Evolutionary conservation across 2,329 filamentous ascomycete species (phyloP), one percentile per base, ranked within the genome.

Genomic region (Pleoardoris graminearum): DNA sequence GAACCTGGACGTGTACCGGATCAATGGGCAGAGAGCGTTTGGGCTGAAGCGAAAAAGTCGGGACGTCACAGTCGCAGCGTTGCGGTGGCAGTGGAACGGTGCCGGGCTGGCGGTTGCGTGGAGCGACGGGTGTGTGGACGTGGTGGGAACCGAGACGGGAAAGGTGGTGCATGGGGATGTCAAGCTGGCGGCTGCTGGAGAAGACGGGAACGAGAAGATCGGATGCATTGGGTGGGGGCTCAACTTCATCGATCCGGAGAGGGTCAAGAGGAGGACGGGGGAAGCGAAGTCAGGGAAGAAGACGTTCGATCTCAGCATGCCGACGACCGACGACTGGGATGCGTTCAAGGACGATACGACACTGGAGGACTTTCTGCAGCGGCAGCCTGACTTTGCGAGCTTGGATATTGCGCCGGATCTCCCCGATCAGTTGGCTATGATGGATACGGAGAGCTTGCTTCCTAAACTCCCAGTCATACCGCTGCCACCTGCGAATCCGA

Each of bases 101-200:
- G 87, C 90, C 57, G 85, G 90, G 36, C 81, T 97, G 49, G 91
- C 91, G 12, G 84, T 94, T 12, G 90, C 86, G 39, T 96, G 90
- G 85, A 90, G 84, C 61, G 90, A 96, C 76, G 89, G 89, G 23
- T 83, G 83, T 6, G 84, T 94, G 17, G 85, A 90, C 52, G 76
- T 96, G 30, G 82, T 93, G 70, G 89, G 88, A 54, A 76, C 91
- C 19, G 91, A 94, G 70, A 92, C 85, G 62, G 89, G 86, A 71
- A 96, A 93, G 74, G 84, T 88, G 11, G 85, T 91, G 17, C 88
- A 94, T 70, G 84, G 88, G 64, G 73, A 61, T 51, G 53, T 68
- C 8, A 57, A 50, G 51, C 47, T 63, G 35, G 62, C 61, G 4
- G 44, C 30, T 11, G 43, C 45, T 32, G 43, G 43, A 4, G 48